Evolutionary conservation across 1,284 basidiomycete genomes (phyloP).

Genomic region (Anthracocystis walkeri): DNA sequence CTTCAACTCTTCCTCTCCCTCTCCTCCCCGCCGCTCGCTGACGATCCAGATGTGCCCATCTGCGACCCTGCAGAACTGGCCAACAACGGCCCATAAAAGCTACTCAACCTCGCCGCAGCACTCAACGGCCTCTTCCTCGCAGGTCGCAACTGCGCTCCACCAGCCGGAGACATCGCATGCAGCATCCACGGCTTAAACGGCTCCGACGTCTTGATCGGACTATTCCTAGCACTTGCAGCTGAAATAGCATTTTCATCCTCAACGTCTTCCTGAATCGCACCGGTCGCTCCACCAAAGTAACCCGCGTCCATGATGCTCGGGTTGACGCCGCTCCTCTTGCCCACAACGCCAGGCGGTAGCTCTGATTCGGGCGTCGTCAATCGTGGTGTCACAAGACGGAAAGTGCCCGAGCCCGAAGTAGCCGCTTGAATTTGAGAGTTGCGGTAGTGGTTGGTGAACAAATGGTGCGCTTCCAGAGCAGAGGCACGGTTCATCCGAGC

Average conservation of each 20-base stretch:
- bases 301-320: slow-evolving; percentile 43
- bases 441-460: slow-evolving; percentile 33
- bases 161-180: slow-evolving; percentile 39
- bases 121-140: slow-evolving; percentile 47
- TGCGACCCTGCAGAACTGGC: slow-evolving; percentile 1
- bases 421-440: slow-evolving; percentile 60
- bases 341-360: slow-evolving; percentile 23
- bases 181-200: slow-evolving; percentile 47
- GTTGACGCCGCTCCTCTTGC: slow-evolving; percentile 16
- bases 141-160: slow-evolving; percentile 30
- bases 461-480: slow-evolving; percentile 42
- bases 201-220: slow-evolving; percentile 27
- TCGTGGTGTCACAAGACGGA: slow-evolving; percentile 57
- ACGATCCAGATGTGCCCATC: background rate
- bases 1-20: background rate
- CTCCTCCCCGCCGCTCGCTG: background rate
- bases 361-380: slow-evolving; percentile 58
- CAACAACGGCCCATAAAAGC: slow-evolving; percentile 49
- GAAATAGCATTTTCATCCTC: slow-evolving; percentile 7
- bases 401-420: slow-evolving; percentile 59
- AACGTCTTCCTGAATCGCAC: slow-evolving; percentile 28
- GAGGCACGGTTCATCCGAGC: slow-evolving; percentile 34
- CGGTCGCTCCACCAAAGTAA: slow-evolving; percentile 47
- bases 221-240: slow-evolving; percentile 1
- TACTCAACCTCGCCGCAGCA: slow-evolving; percentile 53